A percentile compares a stretch with the other conserved stretches of the same genome.
These are phyloP conservation scores for Thalassiosira sp. DNA, from an alignment of 352 stramenopile genomes.

Conservation along the genomic window DNA sequence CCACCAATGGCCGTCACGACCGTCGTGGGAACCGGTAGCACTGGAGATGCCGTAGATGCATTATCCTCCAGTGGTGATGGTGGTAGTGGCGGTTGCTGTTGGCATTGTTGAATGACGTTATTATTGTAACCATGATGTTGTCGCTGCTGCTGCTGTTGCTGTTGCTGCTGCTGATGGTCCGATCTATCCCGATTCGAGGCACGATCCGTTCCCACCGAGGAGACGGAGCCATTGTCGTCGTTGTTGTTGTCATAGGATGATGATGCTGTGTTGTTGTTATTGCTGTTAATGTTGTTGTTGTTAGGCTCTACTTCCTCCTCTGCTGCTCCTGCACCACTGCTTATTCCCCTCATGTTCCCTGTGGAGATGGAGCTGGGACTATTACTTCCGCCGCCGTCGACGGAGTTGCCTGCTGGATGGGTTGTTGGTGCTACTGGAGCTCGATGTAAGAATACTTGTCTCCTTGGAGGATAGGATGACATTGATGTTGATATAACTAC, in stretches of 20 bases:
- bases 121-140: slow-evolving; percentile 3
- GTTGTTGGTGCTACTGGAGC: too few species aligned
- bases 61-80: not conserved
- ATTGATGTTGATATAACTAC: too few species aligned
- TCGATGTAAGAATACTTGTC: too few species aligned
- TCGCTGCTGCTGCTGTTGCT: not conserved
- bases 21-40: slow-evolving; percentile 7
- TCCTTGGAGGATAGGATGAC: too few species aligned
- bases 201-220: slow-evolving; percentile 44
- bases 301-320: too few species aligned
- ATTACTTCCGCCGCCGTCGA: too few species aligned
- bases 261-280: not conserved
- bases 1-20: slow-evolving; percentile 5
- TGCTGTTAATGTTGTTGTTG: not conserved
- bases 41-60: too few species aligned
- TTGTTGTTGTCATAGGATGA: not conserved
- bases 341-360: too few species aligned
- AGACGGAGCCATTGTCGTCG: slow-evolving; percentile 17
- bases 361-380: too few species aligned
- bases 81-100: not conserved
- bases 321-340: too few species aligned
- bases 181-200: slow-evolving; percentile 31
- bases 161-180: slow-evolving; percentile 9
- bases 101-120: too few species aligned
- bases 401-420: too few species aligned